Base-by-base conservation (phyloP, 73 alveolate genomes). In the Paramecium primaurelia region DNA sequence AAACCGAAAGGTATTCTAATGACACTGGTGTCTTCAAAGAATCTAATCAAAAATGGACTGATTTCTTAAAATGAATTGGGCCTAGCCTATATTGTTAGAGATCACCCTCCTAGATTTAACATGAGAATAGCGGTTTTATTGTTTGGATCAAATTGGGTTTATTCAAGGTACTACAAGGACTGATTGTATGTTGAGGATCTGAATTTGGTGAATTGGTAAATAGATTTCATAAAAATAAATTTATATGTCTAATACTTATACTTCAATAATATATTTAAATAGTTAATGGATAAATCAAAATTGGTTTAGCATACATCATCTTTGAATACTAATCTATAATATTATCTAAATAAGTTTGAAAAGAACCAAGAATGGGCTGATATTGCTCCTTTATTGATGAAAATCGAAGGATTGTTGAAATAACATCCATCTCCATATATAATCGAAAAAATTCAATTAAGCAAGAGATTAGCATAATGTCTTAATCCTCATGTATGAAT, bases 1-100 rank as follows among this genome's bases (percentile, higher is more conserved):
- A 89, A 89, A 18, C 94, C 94, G 58, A 89, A 89, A 16, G 94
- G 94, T 38, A 89, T 89, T 69, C 94, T 64, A 20, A 89, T 89
- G 5, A 89, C 94, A 20, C 86, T 71, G 10, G 90, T 37, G 40
- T 89, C 94, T 10, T 58, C 45, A 58, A 89, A 89, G 84, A 89
- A 89, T 89, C 94, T 68, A 18, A 45, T 51, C 12, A 89, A 51
- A 30, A 89, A 89, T 16, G 94, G 94, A 40, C 77, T 45, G 16
- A 89, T 83, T 38, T 89, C 94, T 25, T 71, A 77, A 30, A 8
- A 18, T 12, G 71, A 16, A 47, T 89, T 89, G 42, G 94, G 94
- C 26, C 91, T 80, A 80, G 25, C 49, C 49, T 80, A 47, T 22
- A 26, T 18, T 80, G 42, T 42, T 32, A 32, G 59, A n/a, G 49